Base-by-base conservation (phyloP, 2,329 filamentous ascomycete species). In the Ascosphaera apis region DNA sequence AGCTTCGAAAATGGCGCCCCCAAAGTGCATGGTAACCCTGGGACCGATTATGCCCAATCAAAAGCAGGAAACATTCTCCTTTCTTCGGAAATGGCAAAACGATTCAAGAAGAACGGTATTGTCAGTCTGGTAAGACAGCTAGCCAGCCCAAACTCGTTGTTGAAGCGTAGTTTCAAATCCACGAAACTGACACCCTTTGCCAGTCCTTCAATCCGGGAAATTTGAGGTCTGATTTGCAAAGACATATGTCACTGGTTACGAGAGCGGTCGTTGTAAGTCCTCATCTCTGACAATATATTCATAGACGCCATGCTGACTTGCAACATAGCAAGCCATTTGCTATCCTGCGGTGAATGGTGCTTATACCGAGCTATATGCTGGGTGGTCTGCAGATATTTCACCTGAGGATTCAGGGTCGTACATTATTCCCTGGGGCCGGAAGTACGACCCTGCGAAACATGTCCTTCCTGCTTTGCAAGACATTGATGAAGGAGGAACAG, bases 321-420 rank as follows among this genome's bases (percentile, higher is more conserved):
- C 21, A 25, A 25, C 5, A 25, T 6, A 25, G 21, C 5, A 25
- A 5, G 21, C 21, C 21, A 6, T 11, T 5, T 25, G 21, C 11
- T 25, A 57, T 34, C 46, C 49, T 11, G 42, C 53, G 2, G 43
- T 39, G 3, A 42, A 48, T 19, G 65, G 63, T 0, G 62, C 61
- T 0, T 66, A 64, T 43, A 63, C 63, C 0, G 54, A 61, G 39
- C 42, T 67, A 1, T 68, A 56, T 39, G 55, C 62, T 0, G 62
- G 53, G 0, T 48, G 63, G 28, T 60, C 61, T 0, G 54, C 56
- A 0, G 53, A 63, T 0, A 48, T 66, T 3, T 60, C 53, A 0
- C 28, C 53, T 1, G 56, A 57, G 23, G 53, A 55, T 9, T 43
- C 40, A 8, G 45, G 46, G 3, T 32, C 34, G 11, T 39, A 35